Evolutionary conservation across 306 rosid genomes (phyloP), one percentile per base, ranked within the genome.

Genomic region (Fragaria nilgerrensis): DNA sequence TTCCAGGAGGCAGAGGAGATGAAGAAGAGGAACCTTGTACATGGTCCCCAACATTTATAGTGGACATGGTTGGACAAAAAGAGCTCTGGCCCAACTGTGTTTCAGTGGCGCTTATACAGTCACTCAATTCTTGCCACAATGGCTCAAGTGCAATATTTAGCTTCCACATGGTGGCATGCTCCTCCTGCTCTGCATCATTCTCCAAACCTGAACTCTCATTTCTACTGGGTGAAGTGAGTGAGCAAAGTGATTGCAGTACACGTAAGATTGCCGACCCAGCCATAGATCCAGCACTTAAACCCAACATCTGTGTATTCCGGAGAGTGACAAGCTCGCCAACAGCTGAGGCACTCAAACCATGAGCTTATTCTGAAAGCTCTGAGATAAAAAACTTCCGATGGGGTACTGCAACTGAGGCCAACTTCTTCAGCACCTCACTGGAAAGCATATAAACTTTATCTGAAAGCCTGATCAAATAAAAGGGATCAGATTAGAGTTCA

Each of bases 241-340:
- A 89, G 81, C 98, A 91, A 44, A 92, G 91, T 76, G 89, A 93
- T 79, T 91, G 99, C 78, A 96, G 80, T 72, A 96, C 99, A 17
- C 99, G 98, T 65, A 93, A 85, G 74, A 91, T 96, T 70, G 98
- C 98, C 41, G 97, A 89, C 77, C 99, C 99, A 82, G 98, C 99
- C 98, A 93, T 92, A 48, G 97, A 92, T 75, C 96, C 92, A 79
- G 99, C 94, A 86, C 99, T 92, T 83, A 96, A 82, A 76, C 98
- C 97, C 61, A 96, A 89, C 98, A 92, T 92, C 72, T 92, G 92
- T 9, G 99, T 96, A 76, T 91, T 88, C 80, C 90, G 90, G 62
- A 96, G 83, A 64, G 99, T 96, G 80, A 89, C 86, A 81, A 96
- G 99, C 88, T 96, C 99, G 43, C 77, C 77, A 58, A 89, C 90